A percentile compares a stretch with the other conserved stretches of the same genome.
phyloP scores from a whole-genome alignment of 108 stramenopile species.

The Skeletonema menzelii region DNA sequence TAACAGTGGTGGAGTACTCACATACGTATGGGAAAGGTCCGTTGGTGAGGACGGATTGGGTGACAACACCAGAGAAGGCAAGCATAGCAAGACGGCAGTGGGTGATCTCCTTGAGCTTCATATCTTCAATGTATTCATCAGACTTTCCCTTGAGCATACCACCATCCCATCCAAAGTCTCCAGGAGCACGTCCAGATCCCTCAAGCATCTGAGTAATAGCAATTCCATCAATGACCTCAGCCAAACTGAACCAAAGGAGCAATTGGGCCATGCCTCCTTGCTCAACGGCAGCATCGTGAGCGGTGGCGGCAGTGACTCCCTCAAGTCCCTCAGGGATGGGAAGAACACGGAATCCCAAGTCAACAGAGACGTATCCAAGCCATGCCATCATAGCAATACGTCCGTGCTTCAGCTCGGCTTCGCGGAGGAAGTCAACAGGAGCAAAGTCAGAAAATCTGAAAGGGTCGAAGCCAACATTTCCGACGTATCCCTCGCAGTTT shows the following conservation, averaged over 20 bases:
- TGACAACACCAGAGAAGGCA: conserved; percentile 91
- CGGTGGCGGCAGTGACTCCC: conserved; percentile 76
- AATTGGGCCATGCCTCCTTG: conserved; percentile 88
- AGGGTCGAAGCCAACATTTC: conserved; percentile 94
- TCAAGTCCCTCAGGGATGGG: conserved; percentile 74
- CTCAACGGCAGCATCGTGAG: conserved; percentile 78
- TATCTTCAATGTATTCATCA: conserved; percentile 67
- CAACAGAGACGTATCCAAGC: conserved; percentile 88
- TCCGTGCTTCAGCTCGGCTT: conserved; percentile 96
- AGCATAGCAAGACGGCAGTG: conserved; percentile 96
- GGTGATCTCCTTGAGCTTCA: conserved; percentile 91
- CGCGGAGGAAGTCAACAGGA: conserved; percentile 91
- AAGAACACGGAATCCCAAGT: conserved; percentile 77
- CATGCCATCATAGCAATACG: conserved; percentile 94
- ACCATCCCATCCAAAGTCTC: conserved; percentile 92
- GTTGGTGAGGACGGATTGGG: conserved; percentile 93
- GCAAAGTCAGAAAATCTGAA: conserved; percentile 88
- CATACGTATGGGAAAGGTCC: conserved; percentile 84
- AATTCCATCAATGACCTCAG: conserved; percentile 74
- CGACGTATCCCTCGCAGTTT: conserved; percentile 88
- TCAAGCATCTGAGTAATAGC: conserved; percentile 86
- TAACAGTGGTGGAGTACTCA: not conserved
- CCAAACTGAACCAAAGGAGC: conserved; percentile 71
- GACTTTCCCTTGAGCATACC: conserved; percentile 82
- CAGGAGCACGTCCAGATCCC: conserved; percentile 91